Evolutionary conservation across 164 flowering plant genomes (phyloP), one percentile per base, ranked within the genome.

Genomic region (Vitis labrusca): DNA sequence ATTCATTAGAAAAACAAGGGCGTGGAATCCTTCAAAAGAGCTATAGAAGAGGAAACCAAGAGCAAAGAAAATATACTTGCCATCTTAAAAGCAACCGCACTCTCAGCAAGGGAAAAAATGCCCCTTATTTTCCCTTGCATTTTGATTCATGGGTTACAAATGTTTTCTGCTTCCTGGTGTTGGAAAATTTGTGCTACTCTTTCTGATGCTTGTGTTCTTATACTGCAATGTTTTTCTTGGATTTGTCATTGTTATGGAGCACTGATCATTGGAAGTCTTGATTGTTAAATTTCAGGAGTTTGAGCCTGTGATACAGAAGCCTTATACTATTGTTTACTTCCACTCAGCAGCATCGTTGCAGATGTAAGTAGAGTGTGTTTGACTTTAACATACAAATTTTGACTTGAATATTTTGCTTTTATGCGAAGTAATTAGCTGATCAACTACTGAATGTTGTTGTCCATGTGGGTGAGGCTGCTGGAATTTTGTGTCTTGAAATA

Each of bases 281-380:
- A 13, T 44, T 65, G 19, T 68, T 74, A 14, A 49, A 61, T 74
- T 87, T 75, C 89, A 96, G 99, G 99, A 96, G 79, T 96, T 96
- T 73, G 98, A 96, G 79, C 97, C 98, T 19, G 65, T 96, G 81
- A 91, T 93, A 74, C 99, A 93, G 82, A 96, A 92, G 88, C 97
- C 98, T 69, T 96, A 91, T 73, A 71, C 87, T 6, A 92, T 96
- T 71, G 97, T 93, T 3, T 96, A 96, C 82, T 85, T 96, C 77
- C 99, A 96, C 73, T 93, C 99, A 27, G 99, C 97, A 12, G 98
- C 99, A 63, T 90, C 98, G 61, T 82, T 93, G 75, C 97, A 93
- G 67, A 56, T 85, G 99, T 96, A 80, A 89, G 97, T 83, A 65
- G 72, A 27, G 49, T 58, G 11, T 63, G 61, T 17, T 17, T 59